Evolutionary conservation across 2,329 filamentous ascomycete species (phyloP), one percentile per base, ranked within the genome.

Genomic region (Apiospora hydei): DNA sequence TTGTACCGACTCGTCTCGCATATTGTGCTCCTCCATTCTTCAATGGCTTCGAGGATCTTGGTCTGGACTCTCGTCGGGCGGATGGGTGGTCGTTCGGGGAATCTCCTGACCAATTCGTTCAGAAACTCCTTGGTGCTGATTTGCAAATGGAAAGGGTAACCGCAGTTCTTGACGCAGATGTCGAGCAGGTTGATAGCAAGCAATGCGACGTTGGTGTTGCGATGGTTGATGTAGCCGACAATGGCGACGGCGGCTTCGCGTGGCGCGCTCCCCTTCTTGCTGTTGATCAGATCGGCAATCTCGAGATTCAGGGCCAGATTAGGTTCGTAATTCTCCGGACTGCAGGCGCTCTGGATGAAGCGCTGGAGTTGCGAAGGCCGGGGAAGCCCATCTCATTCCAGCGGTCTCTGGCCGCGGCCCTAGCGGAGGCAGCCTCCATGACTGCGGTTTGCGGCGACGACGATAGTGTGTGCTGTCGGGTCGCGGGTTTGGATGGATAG

Each of bases 131-230:
- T 99, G 77, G 96, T 98, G 83, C 94, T 95, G 81, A 99, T 98
- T 84, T 99, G 96, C 72, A 99, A 91, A 81, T 99, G 96, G 83
- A 99, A 99, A 0, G 96, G 95, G 82, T 99, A 99, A 78, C 96
- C 96, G 88, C 96, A 99, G 85, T 99, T 99, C 87, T 99, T 99
- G 83, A 98, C 96, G 83, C 96, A 98, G 75, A 98, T 98, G 82
- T 99, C 96, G 81, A 99, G 93, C 76, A 99, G 90, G 85, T 92
- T 92, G 80, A 98, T 88, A 73, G 96, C 96, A 72, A 98, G 89
- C 76, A 99, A 86, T 73, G 95, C 93, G 77, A 99, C 94, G 83
- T 98, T 98, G 73, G 95, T 93, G 82, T 98, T 99, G 82, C 96
- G 94, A 83, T 97, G 94, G 85, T 99, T 99, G 87, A 98, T 92